These are phyloP conservation scores for Coelastrella sp. DNA, from an alignment of 139 green algal species.

Conservation along the genomic window DNA sequence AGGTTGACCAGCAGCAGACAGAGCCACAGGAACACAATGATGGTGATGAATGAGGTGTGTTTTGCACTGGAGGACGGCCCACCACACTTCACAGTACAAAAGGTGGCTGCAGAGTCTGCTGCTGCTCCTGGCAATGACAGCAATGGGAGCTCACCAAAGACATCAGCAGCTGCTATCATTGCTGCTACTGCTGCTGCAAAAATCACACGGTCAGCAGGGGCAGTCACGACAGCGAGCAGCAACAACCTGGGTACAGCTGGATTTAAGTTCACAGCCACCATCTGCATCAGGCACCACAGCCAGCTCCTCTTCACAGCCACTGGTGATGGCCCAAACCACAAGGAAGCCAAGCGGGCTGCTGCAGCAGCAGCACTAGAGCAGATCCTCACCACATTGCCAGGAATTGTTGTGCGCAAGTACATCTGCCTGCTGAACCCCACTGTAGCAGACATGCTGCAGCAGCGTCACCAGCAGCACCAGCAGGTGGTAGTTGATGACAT, in stretches of 20 bases:
- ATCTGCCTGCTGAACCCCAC: neutral
- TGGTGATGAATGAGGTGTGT: constrained; percentile 5
- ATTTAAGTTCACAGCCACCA: neutral
- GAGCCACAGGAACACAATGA: neutral
- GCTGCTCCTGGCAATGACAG: neutral
- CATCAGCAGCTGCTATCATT: neutral
- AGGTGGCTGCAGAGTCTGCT: neutral
- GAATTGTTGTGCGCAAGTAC: neutral
- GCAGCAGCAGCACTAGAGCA: constrained; percentile 25
- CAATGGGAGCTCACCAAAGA: too few species aligned
- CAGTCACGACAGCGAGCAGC: neutral
- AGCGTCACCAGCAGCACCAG: constrained; percentile 2
- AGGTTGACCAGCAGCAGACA: neutral
- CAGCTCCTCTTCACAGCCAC: neutral
- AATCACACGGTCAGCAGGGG: neutral
- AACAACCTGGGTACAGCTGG: neutral
- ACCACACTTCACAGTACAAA: neutral
- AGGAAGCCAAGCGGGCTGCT: constrained; percentile 4
- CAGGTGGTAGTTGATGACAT: neutral
- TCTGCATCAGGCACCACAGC: neutral
- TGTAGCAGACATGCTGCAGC: neutral
- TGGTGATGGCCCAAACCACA: neutral
- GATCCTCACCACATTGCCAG: neutral
- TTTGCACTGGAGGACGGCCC: neutral
- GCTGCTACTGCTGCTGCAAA: neutral